Conservation (phyloP, 768 basidiomycete genomes). For the Kwoniella bestiolae region DNA sequence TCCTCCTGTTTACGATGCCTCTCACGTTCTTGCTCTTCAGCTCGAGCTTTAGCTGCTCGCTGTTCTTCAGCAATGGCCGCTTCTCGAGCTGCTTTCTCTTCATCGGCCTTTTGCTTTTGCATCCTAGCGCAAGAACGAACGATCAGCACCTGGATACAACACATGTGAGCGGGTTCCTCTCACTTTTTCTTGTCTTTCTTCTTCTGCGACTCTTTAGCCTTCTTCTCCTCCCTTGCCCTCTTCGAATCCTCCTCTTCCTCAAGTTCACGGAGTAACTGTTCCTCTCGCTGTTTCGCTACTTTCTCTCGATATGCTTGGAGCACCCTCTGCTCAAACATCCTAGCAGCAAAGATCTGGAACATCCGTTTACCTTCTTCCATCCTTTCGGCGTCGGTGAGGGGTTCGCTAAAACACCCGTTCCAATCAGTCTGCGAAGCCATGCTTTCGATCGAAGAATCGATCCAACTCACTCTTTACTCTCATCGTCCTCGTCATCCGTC, state of each 20-base stretch:
- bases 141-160: background rate
- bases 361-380: slow-evolving; percentile 99
- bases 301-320: slow-evolving; percentile 94
- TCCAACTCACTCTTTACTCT: slow-evolving; percentile 61
- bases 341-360: slow-evolving; percentile 99
- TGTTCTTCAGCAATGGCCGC: slow-evolving; percentile 88
- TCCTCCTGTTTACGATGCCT: slow-evolving; percentile 81
- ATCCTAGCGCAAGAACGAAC: slow-evolving; percentile 62
- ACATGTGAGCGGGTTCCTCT: slow-evolving; percentile 24
- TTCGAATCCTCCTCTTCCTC: slow-evolving; percentile 90
- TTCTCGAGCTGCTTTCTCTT: slow-evolving; percentile 79
- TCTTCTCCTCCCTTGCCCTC: slow-evolving; percentile 87
- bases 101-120: slow-evolving; percentile 91
- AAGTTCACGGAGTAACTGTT: slow-evolving; percentile 88
- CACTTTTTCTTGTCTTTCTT: slow-evolving; percentile 99
- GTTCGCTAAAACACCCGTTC: slow-evolving; percentile 28
- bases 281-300: slow-evolving; percentile 92
- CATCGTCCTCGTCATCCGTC: slow-evolving; percentile 68
- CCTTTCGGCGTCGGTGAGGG: slow-evolving; percentile 90
- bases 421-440: too few relatives aligned
- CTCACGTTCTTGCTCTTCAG: slow-evolving; percentile 78
- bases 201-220: slow-evolving; percentile 92
- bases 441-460: background rate
- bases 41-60: slow-evolving; percentile 74
- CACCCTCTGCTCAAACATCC: slow-evolving; percentile 99